Base-by-base conservation (phyloP, 2,329 filamentous ascomycete species). In the Penicillium sp. region DNA sequence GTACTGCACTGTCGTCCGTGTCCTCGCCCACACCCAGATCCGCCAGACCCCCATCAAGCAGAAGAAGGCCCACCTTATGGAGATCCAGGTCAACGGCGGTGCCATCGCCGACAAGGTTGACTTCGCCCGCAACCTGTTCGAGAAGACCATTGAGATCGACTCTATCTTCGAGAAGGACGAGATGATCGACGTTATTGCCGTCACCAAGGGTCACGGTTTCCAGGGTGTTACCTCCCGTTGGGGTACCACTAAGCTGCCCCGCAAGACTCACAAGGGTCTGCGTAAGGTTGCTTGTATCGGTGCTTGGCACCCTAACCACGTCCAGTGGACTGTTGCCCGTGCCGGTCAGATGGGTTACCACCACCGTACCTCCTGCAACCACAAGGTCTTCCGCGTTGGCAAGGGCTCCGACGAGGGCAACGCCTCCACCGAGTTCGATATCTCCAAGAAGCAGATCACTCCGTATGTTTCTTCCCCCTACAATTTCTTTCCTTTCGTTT, bases 211-310 rank as follows among this genome's bases (percentile, higher is more conserved):
- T 86, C 92, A 97, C 85, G 94, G 94, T 79, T 97, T 91, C 90
- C 85, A 85, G 79, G 94, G 94, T 89, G 94, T 99, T 74, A 99
- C 94, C 67, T 85, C 88, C 80, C 88, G 94, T 83, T 99, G 94
- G 94, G 94, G 94, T 74, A 99, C 94, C 84, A 99, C 97, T 91
- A 99, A 97, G 91, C 91, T 99, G 75, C 94, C 94, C 71, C 91
- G 94, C 79, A 99, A 99, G 92, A 99, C 94, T 62, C 94, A 99
- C 90, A 99, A 99, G 89, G 94, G 94, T 96, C 92, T 99, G 77
- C 89, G 94, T 77, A 99, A 99, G 90, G 93, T 99, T 73, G 94
- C 94, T 77, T 99, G 94, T 96, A 99, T 99, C 81, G 94, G 94
- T 90, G 94, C 94, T 73, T 99, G 94, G 94, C 94, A 99, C 86